Conservation (phyloP, 495 filamentous ascomycete genomes). For the Chaetomium cochliodes region DNA sequence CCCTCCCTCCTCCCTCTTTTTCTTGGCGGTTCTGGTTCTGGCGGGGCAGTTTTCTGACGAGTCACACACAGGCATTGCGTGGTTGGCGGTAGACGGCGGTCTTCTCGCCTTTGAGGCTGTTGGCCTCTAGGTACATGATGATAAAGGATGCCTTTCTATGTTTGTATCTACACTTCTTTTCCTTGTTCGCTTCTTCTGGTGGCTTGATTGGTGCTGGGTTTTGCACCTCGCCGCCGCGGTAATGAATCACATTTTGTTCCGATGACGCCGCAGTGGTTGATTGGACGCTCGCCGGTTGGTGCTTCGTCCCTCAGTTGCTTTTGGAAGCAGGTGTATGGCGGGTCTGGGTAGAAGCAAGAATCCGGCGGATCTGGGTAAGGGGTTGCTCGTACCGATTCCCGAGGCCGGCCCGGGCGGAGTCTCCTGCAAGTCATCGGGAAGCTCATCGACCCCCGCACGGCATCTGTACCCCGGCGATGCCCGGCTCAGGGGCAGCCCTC, state of each 20-base stretch:
- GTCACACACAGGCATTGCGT: conserved; percentile 63
- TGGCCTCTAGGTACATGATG: conserved; percentile 50
- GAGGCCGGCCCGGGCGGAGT: conserved; percentile 3
- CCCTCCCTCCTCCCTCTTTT: not conserved
- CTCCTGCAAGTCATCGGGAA: conserved; percentile 11
- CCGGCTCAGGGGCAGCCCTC: conserved; percentile 10
- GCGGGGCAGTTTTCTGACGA: not conserved
- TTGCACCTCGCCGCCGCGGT: not conserved
- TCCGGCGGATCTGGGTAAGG: not conserved
- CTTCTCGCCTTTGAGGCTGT: conserved; percentile 66
- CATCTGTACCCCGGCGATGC: conserved; percentile 9
- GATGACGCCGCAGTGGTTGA: not conserved
- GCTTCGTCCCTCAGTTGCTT: not conserved
- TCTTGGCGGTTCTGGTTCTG: not conserved
- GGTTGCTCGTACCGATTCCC: not conserved
- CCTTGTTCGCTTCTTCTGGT: conserved; percentile 10
- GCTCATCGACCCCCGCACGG: conserved; percentile 7
- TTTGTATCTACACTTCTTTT: not conserved
- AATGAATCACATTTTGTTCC: not conserved
- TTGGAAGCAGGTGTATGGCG: not conserved
- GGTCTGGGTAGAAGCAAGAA: not conserved
- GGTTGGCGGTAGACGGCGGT: conserved; percentile 65
- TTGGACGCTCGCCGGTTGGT: not conserved
- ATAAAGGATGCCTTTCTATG: conserved; percentile 6
- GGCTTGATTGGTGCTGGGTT: not conserved